Base-by-base conservation (phyloP, 2,329 filamentous ascomycete genomes). In the Epichloe baconii region DNA sequence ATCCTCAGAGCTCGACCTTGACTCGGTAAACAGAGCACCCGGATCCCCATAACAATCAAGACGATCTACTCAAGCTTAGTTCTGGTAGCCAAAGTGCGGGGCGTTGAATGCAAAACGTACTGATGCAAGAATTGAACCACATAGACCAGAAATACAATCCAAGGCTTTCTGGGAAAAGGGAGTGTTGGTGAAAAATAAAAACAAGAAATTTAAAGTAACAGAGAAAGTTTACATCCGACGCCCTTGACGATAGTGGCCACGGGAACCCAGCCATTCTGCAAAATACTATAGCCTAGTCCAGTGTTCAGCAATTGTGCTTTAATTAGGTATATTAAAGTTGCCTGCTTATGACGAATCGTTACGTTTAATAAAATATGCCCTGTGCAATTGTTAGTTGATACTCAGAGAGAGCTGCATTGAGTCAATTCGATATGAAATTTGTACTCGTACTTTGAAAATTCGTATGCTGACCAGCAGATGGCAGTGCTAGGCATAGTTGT, bases 401-500 rank as follows among this genome's bases (percentile, higher is more conserved):
- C 19, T 14, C 19, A 14, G 14, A 34, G 5, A 40, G 17, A 71
- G 63, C 96, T 89, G 52, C 86, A 42, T 93, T 91, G 91, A 97
- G 14, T 26, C 4, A 14, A 7, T 36, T 37, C 12, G 5, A 37
- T 23, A 62, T 96, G 90, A 34, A 97, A 31, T 7, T 95, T 35
- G 97, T n/a, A 35, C 47, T 71, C 78, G 62, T 68, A 83, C 80
- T 84, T 84, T 59, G 78, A 83, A 56, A 80, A 80, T 61, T 84
- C 80, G 59, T 84, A 84, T 34, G 80, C 80, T 40, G 80, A 93
- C 93, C 93, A 98, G 76, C 93, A 98, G 64, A 98, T 98, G n/a
- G 93, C 93, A 36, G 93, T 98, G 71, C 90, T 96, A 19, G 93
- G 93, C 86, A 97, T 97, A 1, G 93, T 95, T 11, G 90, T 96